These are phyloP conservation scores for Aspergillus sp. DNA, from an alignment of 2,329 filamentous ascomycete genomes.

Conservation along the genomic window DNA sequence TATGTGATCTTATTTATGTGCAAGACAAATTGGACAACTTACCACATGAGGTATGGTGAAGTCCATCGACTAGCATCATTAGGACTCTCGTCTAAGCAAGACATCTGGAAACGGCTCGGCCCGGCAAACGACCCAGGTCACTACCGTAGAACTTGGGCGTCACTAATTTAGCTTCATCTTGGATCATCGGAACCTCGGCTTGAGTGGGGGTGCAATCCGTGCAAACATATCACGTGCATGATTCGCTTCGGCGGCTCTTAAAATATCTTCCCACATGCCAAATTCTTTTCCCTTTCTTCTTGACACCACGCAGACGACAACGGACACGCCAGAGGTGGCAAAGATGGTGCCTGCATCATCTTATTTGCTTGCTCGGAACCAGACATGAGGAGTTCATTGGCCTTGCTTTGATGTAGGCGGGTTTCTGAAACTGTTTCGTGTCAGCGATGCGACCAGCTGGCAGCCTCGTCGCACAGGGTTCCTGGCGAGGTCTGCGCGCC, in stretches of 20 bases:
- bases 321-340: not conserved
- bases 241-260: conserved; percentile 9
- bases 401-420: conserved; percentile 17
- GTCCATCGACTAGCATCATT: not conserved
- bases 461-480: not conserved
- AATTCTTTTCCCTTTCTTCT: conserved; percentile 7
- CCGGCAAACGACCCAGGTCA: conserved; percentile 8
- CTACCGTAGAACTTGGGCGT: not conserved
- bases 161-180: not conserved
- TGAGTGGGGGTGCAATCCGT: conserved; percentile 1
- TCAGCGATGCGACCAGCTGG: not conserved
- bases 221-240: conserved; percentile 16
- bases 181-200: not conserved
- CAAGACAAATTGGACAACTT: not conserved
- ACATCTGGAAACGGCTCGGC: conserved; percentile 13
- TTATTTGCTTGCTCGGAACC: not conserved
- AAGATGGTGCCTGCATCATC: conserved; percentile 1
- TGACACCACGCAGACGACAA: not conserved
- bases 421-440: conserved; percentile 2
- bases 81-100: conserved; percentile 2
- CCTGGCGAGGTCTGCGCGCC: not conserved
- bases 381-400: not conserved
- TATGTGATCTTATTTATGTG: not conserved
- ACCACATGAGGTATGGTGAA: conserved; percentile 2
- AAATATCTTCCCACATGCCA: conserved; percentile 13